Evolutionary conservation across 2,329 filamentous ascomycete genomes (phyloP).

Genomic region (Cryphonectria japonica): DNA sequence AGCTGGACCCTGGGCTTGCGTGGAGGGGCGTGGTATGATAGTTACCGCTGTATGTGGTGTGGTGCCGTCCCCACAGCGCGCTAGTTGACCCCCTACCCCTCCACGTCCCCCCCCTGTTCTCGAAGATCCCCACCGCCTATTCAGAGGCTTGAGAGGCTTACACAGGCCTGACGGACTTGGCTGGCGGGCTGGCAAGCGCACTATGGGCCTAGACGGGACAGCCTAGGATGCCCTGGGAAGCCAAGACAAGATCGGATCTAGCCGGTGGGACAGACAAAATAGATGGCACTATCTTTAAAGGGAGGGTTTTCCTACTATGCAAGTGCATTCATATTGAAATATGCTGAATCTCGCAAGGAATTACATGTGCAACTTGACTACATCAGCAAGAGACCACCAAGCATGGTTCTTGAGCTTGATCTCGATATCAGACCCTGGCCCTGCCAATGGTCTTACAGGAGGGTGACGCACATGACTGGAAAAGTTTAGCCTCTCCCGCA

Average conservation of each 20-base stretch:
- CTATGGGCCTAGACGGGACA: neutral
- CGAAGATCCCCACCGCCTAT: slow-evolving; percentile 15
- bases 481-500: neutral
- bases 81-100: slow-evolving; percentile 6
- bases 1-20: slow-evolving; percentile 19
- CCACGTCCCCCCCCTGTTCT: neutral
- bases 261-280: neutral
- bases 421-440: neutral
- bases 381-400: neutral
- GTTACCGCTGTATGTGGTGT: neutral
- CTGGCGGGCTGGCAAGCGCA: neutral
- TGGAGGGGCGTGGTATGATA: slow-evolving; percentile 2
- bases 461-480: neutral
- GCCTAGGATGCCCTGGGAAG: neutral
- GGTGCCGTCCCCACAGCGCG: slow-evolving; percentile 23
- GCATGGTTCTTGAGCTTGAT: neutral
- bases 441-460: neutral
- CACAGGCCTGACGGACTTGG: neutral
- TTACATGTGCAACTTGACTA: neutral
- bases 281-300: neutral
- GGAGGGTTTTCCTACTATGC: neutral
- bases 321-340: neutral
- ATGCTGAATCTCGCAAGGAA: too few species aligned
- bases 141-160: neutral
- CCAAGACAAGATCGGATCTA: neutral